A percentile compares a stretch with the other conserved stretches of the same genome.
Evolutionary conservation across 371 early-diverging fungal genomes (phyloP).

Genomic region (Pancytospora philotis): DNA sequence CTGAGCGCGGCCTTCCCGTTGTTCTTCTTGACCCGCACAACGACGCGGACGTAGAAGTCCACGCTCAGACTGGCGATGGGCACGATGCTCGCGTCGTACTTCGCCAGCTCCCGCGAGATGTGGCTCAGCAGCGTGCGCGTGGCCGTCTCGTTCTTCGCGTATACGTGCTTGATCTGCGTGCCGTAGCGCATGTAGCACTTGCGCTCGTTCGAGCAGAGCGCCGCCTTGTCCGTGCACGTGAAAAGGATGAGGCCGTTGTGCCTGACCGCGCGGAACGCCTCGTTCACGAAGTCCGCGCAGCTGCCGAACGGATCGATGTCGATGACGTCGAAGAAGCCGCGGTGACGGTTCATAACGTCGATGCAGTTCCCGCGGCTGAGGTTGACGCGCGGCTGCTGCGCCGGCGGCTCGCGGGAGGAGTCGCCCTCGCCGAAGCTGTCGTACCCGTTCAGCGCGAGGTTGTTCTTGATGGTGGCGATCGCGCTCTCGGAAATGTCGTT

Average conservation of each 20-base stretch:
- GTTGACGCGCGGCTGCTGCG: slow-evolving; percentile 9
- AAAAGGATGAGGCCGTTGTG: slow-evolving; percentile 89
- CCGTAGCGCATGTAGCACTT: slow-evolving; percentile 78
- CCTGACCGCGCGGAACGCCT: slow-evolving; percentile 77
- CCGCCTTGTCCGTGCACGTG: slow-evolving; percentile 95
- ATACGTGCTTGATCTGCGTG: slow-evolving; percentile 42
- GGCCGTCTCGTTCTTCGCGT: slow-evolving; percentile 53
- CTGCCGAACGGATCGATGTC: slow-evolving; percentile 91
- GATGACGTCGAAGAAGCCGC: slow-evolving; percentile 59
- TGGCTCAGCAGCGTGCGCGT: slow-evolving; percentile 73
- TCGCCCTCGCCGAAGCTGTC: slow-evolving; percentile 61
- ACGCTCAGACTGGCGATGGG: slow-evolving; percentile 84
- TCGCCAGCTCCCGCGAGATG: slow-evolving; percentile 72
- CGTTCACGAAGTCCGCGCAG: slow-evolving; percentile 86
- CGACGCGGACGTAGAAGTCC: slow-evolving; percentile 94
- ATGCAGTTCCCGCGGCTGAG: slow-evolving; percentile 57
- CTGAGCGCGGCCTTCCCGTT: slow-evolving; percentile 18
- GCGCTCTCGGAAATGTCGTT: slow-evolving; percentile 86
- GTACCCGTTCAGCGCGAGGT: slow-evolving; percentile 70
- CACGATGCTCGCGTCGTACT: slow-evolving; percentile 71
- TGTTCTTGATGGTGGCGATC: slow-evolving; percentile 74
- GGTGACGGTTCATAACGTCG: slow-evolving; percentile 45
- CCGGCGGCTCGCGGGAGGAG: slow-evolving; percentile 6
- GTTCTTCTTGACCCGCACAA: slow-evolving; percentile 76
- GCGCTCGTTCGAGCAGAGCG: slow-evolving; percentile 68